Evolutionary conservation across 2,329 filamentous ascomycete species (phyloP).

Genomic region (Ophiosphaerella korrae): DNA sequence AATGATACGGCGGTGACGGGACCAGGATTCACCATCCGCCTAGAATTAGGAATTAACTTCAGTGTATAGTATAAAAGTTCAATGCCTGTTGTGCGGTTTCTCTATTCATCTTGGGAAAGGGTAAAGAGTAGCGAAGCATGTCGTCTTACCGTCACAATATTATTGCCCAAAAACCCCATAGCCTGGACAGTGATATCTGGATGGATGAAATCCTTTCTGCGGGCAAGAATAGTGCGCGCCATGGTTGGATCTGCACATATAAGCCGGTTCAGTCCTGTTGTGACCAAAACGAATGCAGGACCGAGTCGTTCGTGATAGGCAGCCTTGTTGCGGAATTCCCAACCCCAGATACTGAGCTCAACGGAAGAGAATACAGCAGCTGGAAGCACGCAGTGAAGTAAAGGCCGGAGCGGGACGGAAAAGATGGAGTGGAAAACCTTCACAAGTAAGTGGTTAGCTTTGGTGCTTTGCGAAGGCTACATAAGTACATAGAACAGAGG

Average conservation of each 20-base stretch:
- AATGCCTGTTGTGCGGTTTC: not conserved
- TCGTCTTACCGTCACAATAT: not conserved
- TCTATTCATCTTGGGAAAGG: not conserved
- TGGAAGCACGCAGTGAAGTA: not conserved
- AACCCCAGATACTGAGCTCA: conserved; percentile 12
- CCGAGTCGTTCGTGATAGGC: conserved; percentile 15
- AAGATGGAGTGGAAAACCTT: not conserved
- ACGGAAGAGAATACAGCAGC: not conserved
- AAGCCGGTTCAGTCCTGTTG: conserved; percentile 11
- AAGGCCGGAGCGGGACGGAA: not conserved
- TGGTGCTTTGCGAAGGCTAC: not conserved
- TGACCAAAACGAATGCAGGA: conserved; percentile 19
- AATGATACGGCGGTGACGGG: conserved; percentile 14
- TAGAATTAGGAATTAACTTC: not conserved
- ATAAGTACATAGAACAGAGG: too few relatives aligned
- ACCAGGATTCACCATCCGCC: conserved; percentile 11
- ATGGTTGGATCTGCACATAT: conserved; percentile 8
- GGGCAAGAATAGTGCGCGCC: not conserved
- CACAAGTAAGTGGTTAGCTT: not conserved
- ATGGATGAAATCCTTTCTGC: conserved; percentile 7
- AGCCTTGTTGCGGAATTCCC: conserved; percentile 17
- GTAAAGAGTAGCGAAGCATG: not conserved
- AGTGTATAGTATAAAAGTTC: not conserved
- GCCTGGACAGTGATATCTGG: not conserved
- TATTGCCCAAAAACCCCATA: not conserved